Evolutionary conservation across 331 rosid genomes (phyloP).

Genomic region (Pyracantha coccinea): DNA sequence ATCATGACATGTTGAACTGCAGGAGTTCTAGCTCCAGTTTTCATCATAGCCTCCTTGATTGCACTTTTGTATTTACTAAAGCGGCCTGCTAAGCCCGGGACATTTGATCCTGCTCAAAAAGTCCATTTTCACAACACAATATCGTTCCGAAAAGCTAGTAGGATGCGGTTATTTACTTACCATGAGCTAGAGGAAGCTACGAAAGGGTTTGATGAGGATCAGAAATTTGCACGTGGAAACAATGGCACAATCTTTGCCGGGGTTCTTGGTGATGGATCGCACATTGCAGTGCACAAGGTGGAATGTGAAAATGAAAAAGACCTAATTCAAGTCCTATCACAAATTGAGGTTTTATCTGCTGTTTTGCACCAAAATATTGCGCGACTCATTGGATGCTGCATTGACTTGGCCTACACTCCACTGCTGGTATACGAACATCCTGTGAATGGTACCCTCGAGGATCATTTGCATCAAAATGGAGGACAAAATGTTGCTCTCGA

Average conservation of each 20-base stretch:
- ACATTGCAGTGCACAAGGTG: constrained; percentile 62
- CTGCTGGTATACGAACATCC: constrained; percentile 70
- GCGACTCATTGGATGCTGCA: constrained; percentile 66
- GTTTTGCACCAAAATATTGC: constrained; percentile 55
- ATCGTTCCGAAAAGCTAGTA: constrained; percentile 50
- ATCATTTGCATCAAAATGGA: constrained; percentile 48
- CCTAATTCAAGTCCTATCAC: constrained; percentile 50
- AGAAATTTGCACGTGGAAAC: constrained; percentile 39
- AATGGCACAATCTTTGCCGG: constrained; percentile 61
- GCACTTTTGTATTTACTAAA: constrained; percentile 53
- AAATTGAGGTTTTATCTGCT: constrained; percentile 54
- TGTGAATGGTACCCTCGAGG: constrained; percentile 66
- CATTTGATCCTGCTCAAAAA: constrained; percentile 32
- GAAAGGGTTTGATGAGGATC: constrained; percentile 44
- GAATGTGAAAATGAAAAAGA: constrained; percentile 59
- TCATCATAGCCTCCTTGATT: constrained; percentile 52
- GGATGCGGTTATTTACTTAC: constrained; percentile 54
- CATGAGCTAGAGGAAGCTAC: constrained; percentile 75
- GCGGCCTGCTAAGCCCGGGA: constrained; percentile 36
- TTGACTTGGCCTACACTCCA: constrained; percentile 47
- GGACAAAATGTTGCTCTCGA: constrained; percentile 45
- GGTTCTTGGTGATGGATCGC: constrained; percentile 64
- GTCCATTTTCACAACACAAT: constrained; percentile 39
- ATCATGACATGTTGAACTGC: constrained; percentile 20
- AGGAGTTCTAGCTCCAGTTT: constrained; percentile 76